Conservation (phyloP, 768 basidiomycete genomes). For the Aureoboletus auriporus region DNA sequence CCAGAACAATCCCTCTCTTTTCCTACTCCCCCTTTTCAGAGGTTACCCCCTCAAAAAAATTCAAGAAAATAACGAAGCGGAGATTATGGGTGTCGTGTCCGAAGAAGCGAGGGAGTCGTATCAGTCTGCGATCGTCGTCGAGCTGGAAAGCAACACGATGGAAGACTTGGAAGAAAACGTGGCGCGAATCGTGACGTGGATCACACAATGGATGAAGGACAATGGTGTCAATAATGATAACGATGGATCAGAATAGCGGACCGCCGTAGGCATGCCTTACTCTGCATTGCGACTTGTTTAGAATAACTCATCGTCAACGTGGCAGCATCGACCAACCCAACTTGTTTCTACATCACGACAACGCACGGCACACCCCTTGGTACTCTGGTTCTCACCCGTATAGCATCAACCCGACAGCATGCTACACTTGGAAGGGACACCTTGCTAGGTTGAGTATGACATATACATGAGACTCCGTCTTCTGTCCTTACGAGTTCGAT, state of each 20-base stretch:
- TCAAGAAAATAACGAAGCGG: conserved; percentile 96
- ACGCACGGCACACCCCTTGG: no score
- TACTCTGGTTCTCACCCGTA: no score
- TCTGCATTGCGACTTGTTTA: no score
- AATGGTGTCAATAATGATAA: neutral
- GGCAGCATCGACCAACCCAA: neutral
- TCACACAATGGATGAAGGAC: conserved; percentile 60
- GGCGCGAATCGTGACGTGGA: conserved; percentile 85
- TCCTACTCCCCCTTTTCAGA: conserved; percentile 36
- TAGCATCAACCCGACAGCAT: neutral
- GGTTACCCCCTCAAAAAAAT: conserved; percentile 89
- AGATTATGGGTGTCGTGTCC: conserved; percentile 92
- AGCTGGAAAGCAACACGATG: conserved; percentile 69
- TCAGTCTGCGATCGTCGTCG: conserved; percentile 80
- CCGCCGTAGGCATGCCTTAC: neutral
- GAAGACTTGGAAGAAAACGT: conserved; percentile 87
- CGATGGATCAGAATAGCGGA: neutral
- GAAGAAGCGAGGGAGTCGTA: conserved; percentile 90
- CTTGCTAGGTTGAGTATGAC: neutral
- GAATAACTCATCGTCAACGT: no score
- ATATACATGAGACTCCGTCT: neutral
- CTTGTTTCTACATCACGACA: neutral
- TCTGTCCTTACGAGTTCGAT: neutral
- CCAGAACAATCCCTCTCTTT: neutral
- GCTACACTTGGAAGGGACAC: neutral